Percentiles rank a stretch among this genome's conserved stretches.
Conservation (phyloP, 805 yeast species). For the Candida tammaniensis region DNA sequence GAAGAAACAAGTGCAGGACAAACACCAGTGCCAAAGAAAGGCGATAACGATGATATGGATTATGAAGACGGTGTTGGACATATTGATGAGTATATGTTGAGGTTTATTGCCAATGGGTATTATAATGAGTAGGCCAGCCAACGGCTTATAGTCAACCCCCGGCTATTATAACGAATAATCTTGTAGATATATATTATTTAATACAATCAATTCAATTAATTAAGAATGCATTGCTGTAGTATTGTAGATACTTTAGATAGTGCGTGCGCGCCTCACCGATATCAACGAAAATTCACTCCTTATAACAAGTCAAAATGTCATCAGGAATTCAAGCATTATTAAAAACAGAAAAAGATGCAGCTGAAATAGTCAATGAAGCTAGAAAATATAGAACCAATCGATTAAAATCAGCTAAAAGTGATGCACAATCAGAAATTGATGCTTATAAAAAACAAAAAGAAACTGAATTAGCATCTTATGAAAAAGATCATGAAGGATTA, state of each 20-base stretch:
- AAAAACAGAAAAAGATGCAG: constrained; percentile 97
- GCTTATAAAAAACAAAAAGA: constrained; percentile 85
- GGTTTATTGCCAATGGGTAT: constrained; percentile 81
- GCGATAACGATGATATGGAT: constrained; percentile 34
- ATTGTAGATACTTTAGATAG: too few species aligned
- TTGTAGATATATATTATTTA: background rate
- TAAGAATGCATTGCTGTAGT: too few species aligned
- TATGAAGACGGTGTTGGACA: constrained; percentile 71
- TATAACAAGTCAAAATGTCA: too few species aligned
- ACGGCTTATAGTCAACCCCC: too few species aligned
- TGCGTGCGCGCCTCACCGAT: too few species aligned
- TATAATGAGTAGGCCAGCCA: constrained; percentile 31
- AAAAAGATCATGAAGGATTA: constrained; percentile 68
- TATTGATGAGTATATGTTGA: constrained; percentile 94
- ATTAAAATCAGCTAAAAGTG: constrained; percentile 90
- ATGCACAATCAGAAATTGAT: constrained; percentile 86
- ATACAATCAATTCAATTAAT: too few species aligned
- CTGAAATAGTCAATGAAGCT: constrained; percentile 88
- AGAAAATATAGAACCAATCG: constrained; percentile 85
- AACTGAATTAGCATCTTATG: constrained; percentile 69
- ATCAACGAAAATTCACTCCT: too few species aligned
- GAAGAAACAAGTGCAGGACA: constrained; percentile 39
- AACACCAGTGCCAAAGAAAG: constrained; percentile 19
- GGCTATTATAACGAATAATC: background rate
- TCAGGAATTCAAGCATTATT: constrained; percentile 68